Evolutionary conservation across 2,329 filamentous ascomycete genomes (phyloP).

Genomic region (Colletotrichum australisinense): DNA sequence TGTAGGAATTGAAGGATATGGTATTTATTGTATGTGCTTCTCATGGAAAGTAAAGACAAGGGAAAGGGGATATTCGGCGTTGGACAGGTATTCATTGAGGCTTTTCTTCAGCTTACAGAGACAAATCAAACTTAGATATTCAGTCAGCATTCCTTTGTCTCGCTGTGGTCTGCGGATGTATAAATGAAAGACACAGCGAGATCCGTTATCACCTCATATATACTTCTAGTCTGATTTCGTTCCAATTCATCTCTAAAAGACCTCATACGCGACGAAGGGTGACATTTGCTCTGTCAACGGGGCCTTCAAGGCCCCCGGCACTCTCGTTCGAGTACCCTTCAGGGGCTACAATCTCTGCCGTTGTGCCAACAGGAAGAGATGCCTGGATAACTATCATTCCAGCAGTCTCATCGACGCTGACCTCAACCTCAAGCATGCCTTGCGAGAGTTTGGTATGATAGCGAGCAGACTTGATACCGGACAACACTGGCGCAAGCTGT

Average conservation of each 20-base stretch:
- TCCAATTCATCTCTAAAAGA: background rate
- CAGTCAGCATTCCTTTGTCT: background rate
- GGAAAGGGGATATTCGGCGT: constrained; percentile 43
- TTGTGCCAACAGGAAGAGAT: background rate
- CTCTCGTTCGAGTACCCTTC: background rate
- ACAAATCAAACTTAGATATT: constrained; percentile 40
- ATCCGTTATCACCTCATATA: background rate
- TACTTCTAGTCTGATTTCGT: background rate
- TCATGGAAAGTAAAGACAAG: constrained; percentile 41
- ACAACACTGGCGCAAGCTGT: constrained; percentile 10
- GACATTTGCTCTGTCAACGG: background rate
- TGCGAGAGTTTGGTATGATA: background rate
- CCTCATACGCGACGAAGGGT: background rate
- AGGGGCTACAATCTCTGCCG: constrained; percentile 2
- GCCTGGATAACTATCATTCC: background rate
- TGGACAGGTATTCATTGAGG: constrained; percentile 47
- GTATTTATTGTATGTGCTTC: constrained; percentile 47
- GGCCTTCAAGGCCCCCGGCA: background rate
- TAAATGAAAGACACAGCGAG: background rate
- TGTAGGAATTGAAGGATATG: constrained; percentile 46
- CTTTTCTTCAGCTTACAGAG: constrained; percentile 41
- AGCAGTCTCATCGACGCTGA: background rate
- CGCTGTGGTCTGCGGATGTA: background rate
- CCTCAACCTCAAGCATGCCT: constrained; percentile 5
- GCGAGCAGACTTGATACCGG: background rate